phyloP scores from a whole-genome alignment of 2,329 filamentous ascomycete genomes.

The Fusarium sambucinum region DNA sequence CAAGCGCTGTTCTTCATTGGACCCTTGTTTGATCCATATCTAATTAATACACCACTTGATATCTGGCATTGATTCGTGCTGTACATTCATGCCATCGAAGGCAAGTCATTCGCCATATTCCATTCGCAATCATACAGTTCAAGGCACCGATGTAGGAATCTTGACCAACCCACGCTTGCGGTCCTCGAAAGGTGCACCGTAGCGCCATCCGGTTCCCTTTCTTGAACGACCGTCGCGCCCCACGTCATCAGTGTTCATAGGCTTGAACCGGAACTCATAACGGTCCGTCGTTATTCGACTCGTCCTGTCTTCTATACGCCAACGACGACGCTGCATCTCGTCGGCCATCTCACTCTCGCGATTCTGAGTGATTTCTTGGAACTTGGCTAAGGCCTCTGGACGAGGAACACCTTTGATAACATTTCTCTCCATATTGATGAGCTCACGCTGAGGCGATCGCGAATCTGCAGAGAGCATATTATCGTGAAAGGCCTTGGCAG shows the following conservation, averaged over 20 bases:
- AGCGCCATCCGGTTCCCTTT: conserved; percentile 70
- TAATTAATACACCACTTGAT: conserved; percentile 43
- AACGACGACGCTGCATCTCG: not conserved
- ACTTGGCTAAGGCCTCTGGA: conserved; percentile 55
- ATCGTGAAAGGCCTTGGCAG: conserved; percentile 73
- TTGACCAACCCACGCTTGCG: conserved; percentile 73
- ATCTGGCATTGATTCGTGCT: conserved; percentile 44
- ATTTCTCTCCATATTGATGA: conserved; percentile 67
- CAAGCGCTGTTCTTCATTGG: conserved; percentile 25
- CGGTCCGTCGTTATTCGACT: conserved; percentile 63
- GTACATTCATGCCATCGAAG: conserved; percentile 43
- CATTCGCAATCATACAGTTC: conserved; percentile 45
- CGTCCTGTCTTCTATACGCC: conserved; percentile 52
- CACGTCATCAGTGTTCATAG: conserved; percentile 68
- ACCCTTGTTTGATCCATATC: conserved; percentile 24
- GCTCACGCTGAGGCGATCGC: conserved; percentile 72
- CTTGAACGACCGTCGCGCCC: conserved; percentile 66
- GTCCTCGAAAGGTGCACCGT: conserved; percentile 73
- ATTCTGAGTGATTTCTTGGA: conserved; percentile 58
- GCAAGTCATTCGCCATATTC: conserved; percentile 17
- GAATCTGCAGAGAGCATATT: conserved; percentile 70
- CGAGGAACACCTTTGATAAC: conserved; percentile 54
- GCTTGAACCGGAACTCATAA: conserved; percentile 73
- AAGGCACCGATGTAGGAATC: conserved; percentile 74
- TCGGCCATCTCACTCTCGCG: conserved; percentile 57